A percentile compares a stretch with the other conserved stretches of the same genome.
Conservation (phyloP, 148 eudicot genomes). For the Heliamphora exappendiculata region DNA sequence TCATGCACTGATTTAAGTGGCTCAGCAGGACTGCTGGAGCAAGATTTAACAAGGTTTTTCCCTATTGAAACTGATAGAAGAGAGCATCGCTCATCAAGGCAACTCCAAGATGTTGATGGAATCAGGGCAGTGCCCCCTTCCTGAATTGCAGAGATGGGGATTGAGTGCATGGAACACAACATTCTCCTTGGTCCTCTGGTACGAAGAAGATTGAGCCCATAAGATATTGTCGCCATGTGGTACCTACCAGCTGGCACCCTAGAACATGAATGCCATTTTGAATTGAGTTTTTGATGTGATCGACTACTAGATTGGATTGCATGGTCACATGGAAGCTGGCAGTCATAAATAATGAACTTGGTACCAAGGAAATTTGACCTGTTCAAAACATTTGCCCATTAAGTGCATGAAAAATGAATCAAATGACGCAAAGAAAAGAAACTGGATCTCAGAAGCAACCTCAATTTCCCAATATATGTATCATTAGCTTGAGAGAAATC, state of each 20-base stretch:
- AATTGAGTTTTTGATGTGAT: constrained; percentile 14
- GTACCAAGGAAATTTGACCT: constrained; percentile 58
- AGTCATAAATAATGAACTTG: constrained; percentile 36
- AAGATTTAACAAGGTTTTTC: constrained; percentile 1
- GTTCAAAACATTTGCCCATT: background rate
- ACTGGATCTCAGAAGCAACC: constrained; percentile 21
- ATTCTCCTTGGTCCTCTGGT: constrained; percentile 54
- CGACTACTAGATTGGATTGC: constrained; percentile 13
- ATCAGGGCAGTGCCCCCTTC: constrained; percentile 44
- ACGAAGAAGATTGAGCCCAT: constrained; percentile 43
- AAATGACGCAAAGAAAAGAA: constrained; percentile 10
- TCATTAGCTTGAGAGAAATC: constrained; percentile 35
- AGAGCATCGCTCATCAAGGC: constrained; percentile 9
- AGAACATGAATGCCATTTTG: constrained; percentile 20
- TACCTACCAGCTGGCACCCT: constrained; percentile 19
- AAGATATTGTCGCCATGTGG: constrained; percentile 30
- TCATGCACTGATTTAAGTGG: background rate
- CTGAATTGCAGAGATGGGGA: constrained; percentile 32
- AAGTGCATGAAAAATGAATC: background rate
- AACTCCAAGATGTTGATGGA: constrained; percentile 21
- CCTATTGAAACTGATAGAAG: background rate
- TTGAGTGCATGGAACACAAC: constrained; percentile 39
- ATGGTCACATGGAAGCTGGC: constrained; percentile 22
- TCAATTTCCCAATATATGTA: constrained; percentile 39
- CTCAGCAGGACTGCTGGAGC: background rate